Base-by-base conservation (phyloP, 2,329 filamentous ascomycete species). In the Teratosphaeria epicoccoides region DNA sequence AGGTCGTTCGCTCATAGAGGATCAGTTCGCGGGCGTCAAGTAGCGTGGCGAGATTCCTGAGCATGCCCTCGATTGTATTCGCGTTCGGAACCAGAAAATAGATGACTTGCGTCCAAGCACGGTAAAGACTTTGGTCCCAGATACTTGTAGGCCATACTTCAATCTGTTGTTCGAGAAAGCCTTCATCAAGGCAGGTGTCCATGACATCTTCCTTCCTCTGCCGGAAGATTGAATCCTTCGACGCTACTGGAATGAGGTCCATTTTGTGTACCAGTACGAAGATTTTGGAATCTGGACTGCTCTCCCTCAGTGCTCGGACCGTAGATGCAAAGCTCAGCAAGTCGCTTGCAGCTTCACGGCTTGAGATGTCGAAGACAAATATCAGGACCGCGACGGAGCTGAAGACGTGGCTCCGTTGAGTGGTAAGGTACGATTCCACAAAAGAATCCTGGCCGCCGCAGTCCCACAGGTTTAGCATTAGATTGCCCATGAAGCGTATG, bases 201-300 rank as follows among this genome's bases (percentile, higher is more conserved):
- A 84, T 81, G 56, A 96, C 87, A 51, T 89, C 75, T 25, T 81
- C 76, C 23, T 89, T 84, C 55, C 88, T 84, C 63, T 95, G 87
- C 56, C 91, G 84, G 69, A 95, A 96, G 57, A 95, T 82, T 53
- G 81, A 75, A 65, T 89, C 84, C 55, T 90, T 86, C 59, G 85
- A 81, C 52, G 85, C 80, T 37, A 83, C 80, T 59, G 90, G 47
- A 22, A 97, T 88, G 24, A 98, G 80, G 68, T 98, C 93, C 87
- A 98, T 96, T 73, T 98, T 98, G 82, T 98, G 93, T 59, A 98
- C 87, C 44, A 98, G 81, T 55, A 93, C 87, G 72, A 97, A 98
- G 63, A 98, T 84, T 67, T 87, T 87, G 56, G 91, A 88, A 28
- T 72, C 72, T 1, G 81, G 80, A 46, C 87, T 94, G 76, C 83